Percentiles rank a stretch among this genome's conserved stretches.
Conservation (phyloP, 2,329 filamentous ascomycete genomes). For the Lachnellula hyalina region DNA sequence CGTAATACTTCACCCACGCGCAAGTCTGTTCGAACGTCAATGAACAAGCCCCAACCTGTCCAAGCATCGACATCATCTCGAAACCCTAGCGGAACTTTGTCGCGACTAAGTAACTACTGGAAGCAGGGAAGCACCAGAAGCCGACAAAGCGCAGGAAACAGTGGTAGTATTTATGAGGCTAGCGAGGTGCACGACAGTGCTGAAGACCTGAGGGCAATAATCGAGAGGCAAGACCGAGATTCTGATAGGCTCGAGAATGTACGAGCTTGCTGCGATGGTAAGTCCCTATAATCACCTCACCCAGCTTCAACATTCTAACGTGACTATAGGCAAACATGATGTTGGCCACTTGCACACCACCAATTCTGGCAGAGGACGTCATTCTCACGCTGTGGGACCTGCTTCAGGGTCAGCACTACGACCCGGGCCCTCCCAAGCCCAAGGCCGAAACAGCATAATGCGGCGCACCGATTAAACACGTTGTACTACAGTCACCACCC, state of each 20-base stretch:
- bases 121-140: conserved; percentile 46
- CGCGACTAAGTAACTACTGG: conserved; percentile 57
- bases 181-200: conserved; percentile 68
- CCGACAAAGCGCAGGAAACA: conserved; percentile 39
- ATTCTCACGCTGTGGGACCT: conserved; percentile 15
- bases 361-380: conserved; percentile 41
- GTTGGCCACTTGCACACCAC: conserved; percentile 53
- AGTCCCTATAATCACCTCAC: conserved; percentile 34
- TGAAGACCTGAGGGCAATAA: conserved; percentile 75
- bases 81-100: conserved; percentile 42
- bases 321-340: conserved; percentile 63
- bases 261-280: conserved; percentile 94
- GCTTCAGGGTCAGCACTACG: neutral
- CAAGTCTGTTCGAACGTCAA: conserved; percentile 30
- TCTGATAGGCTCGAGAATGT: conserved; percentile 87
- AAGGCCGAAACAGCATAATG: conserved; percentile 20
- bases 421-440: neutral
- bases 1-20: conserved; percentile 57
- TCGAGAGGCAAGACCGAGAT: conserved; percentile 72
- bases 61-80: conserved; percentile 23
- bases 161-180: conserved; percentile 44
- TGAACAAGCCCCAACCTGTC: conserved; percentile 17
- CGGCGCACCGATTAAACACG: conserved; percentile 17
- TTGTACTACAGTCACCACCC: conserved; percentile 1
- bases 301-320: conserved; percentile 16